Percentiles rank a stretch among this genome's conserved stretches.
phyloP scores from a whole-genome alignment of 73 alveolate genomes.

The Stentor roeselii region DNA sequence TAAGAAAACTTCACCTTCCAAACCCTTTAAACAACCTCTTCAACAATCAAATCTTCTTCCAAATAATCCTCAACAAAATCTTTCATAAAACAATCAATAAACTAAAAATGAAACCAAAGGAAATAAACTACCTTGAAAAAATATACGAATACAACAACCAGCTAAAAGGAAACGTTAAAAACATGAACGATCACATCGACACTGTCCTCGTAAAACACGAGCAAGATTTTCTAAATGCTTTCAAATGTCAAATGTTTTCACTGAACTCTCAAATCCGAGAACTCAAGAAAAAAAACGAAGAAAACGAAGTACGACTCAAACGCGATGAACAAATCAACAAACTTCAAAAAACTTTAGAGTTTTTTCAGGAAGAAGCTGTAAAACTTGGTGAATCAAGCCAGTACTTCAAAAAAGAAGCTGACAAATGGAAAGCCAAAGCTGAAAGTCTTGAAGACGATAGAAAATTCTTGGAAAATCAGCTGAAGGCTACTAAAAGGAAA shows the following conservation, averaged over 20 bases:
- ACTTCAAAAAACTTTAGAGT: conserved; percentile 23
- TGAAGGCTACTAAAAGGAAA: neutral
- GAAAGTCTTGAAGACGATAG: conserved; percentile 15
- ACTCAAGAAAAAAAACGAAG: neutral
- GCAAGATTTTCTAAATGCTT: neutral
- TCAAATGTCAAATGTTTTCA: neutral
- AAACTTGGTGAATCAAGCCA: conserved; percentile 1
- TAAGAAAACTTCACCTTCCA: too few species aligned
- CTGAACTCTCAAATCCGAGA: neutral
- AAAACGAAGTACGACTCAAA: neutral
- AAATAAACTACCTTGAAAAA: too few species aligned
- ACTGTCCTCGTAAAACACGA: neutral
- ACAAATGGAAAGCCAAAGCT: neutral
- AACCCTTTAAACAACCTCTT: too few species aligned
- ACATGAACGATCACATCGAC: too few species aligned
- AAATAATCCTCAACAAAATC: too few species aligned
- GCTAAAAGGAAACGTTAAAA: too few species aligned
- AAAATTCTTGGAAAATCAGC: neutral
- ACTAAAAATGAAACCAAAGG: too few species aligned
- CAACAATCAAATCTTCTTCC: too few species aligned
- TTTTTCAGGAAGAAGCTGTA: conserved; percentile 30
- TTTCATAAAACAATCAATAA: too few species aligned
- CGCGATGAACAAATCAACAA: neutral
- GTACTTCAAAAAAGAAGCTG: neutral
- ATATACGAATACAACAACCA: too few species aligned